Evolutionary conservation across 192 early-diverging fungal genomes (phyloP).

Genomic region (Coemansia sp.): DNA sequence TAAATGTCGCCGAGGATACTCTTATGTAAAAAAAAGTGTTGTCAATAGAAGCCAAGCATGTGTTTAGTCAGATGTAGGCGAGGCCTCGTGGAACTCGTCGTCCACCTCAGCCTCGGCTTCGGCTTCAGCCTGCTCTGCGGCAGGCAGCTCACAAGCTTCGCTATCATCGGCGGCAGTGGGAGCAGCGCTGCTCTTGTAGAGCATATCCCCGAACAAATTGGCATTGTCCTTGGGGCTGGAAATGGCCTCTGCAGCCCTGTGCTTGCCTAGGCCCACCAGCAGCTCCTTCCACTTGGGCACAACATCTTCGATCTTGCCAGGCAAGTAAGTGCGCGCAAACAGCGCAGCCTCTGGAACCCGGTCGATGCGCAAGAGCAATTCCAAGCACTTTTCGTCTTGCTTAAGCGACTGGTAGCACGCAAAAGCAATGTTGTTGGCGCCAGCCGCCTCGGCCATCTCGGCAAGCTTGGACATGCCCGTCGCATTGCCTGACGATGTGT

Average conservation of each 20-base stretch:
- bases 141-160: not conserved
- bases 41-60: not conserved
- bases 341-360: slow-evolving; percentile 94
- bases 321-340: slow-evolving; percentile 86
- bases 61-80: slow-evolving; percentile 10
- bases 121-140: not conserved
- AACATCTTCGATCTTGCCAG: slow-evolving; percentile 65
- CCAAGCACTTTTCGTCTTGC: slow-evolving; percentile 77
- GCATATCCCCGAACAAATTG: slow-evolving; percentile 58
- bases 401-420: slow-evolving; percentile 73
- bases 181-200: slow-evolving; percentile 4
- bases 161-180: slow-evolving; percentile 5
- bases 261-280: slow-evolving; percentile 65
- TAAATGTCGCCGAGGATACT: not conserved
- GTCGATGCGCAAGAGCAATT: slow-evolving; percentile 81
- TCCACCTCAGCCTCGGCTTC: slow-evolving; percentile 16
- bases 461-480: slow-evolving; percentile 75
- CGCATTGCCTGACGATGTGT: slow-evolving; percentile 85
- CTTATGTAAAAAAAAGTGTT: not conserved
- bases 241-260: slow-evolving; percentile 83
- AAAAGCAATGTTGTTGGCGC: slow-evolving; percentile 93
- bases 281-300: slow-evolving; percentile 78
- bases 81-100: slow-evolving; percentile 46
- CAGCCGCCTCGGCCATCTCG: slow-evolving; percentile 58
- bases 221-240: slow-evolving; percentile 80